phyloP scores from a whole-genome alignment of 176 grass and related monocot genomes.

The Leersia perrieri region DNA sequence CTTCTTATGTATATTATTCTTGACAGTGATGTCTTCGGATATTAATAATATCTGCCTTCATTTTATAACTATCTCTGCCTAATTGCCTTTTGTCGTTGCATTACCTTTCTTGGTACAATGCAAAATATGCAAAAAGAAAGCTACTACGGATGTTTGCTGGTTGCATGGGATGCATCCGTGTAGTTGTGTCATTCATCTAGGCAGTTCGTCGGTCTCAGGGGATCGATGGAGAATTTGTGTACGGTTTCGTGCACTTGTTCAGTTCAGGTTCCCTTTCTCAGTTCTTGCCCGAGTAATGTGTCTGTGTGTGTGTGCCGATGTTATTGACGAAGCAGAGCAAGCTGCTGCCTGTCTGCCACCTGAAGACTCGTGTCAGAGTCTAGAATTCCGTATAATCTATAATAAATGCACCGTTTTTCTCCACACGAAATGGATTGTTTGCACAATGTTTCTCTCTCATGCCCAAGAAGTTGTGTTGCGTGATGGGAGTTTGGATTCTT shows the following conservation, averaged over 20 bases:
- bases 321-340: not conserved
- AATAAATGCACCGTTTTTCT: not conserved
- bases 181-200: not conserved
- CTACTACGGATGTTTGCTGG: not conserved
- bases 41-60: not conserved
- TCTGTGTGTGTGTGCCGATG: too few species aligned
- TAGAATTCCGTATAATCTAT: not conserved
- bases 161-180: not conserved
- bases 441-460: not conserved
- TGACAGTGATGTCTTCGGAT: slow-evolving; percentile 24
- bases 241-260: not conserved
- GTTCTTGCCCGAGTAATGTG: not conserved
- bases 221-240: not conserved
- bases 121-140: not conserved
- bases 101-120: not conserved
- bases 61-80: not conserved
- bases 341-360: not conserved
- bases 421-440: not conserved
- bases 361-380: not conserved
- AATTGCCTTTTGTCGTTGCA: not conserved
- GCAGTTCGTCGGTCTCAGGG: not conserved
- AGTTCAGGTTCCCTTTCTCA: too few species aligned
- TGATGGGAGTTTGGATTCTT: too few species aligned
- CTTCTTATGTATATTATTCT: not conserved
- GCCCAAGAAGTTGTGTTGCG: too few species aligned